Conservation (phyloP, 441 rosid genomes). For the Erodium trifolium region DNA sequence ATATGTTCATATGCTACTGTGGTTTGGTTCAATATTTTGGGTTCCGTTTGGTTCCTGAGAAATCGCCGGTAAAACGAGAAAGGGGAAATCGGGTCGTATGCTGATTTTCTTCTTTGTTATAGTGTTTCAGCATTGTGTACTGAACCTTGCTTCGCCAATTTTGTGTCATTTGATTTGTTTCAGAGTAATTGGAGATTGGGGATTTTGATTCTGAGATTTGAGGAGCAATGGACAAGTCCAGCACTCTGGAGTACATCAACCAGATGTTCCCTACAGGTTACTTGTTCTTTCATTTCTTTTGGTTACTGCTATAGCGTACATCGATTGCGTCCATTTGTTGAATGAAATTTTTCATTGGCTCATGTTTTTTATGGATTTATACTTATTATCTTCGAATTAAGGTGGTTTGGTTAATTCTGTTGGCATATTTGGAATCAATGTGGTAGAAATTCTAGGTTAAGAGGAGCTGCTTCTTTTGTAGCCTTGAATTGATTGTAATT, state of each 20-base stretch:
- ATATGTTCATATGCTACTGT: background rate
- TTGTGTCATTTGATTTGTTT: background rate
- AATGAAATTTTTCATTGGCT: background rate
- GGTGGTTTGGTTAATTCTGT: background rate
- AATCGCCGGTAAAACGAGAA: background rate
- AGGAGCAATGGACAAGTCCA: constrained; percentile 69
- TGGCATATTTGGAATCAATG: background rate
- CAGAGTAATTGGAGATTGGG: background rate
- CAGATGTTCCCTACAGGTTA: constrained; percentile 99
- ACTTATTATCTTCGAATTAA: background rate
- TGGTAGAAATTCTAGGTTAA: background rate
- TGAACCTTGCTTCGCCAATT: background rate
- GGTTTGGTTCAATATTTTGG: background rate
- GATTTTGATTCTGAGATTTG: background rate
- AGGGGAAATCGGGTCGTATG: background rate
- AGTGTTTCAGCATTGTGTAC: background rate
- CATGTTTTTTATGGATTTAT: background rate
- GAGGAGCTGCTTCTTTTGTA: background rate
- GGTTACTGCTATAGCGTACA: no score
- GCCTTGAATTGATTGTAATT: background rate
- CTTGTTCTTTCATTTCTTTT: no score
- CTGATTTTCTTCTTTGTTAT: background rate
- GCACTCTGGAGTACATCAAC: constrained; percentile 90
- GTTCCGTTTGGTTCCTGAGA: background rate
- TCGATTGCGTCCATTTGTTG: no score